phyloP scores from a whole-genome alignment of 768 basidiomycete species.

The Amanita rubescens region DNA sequence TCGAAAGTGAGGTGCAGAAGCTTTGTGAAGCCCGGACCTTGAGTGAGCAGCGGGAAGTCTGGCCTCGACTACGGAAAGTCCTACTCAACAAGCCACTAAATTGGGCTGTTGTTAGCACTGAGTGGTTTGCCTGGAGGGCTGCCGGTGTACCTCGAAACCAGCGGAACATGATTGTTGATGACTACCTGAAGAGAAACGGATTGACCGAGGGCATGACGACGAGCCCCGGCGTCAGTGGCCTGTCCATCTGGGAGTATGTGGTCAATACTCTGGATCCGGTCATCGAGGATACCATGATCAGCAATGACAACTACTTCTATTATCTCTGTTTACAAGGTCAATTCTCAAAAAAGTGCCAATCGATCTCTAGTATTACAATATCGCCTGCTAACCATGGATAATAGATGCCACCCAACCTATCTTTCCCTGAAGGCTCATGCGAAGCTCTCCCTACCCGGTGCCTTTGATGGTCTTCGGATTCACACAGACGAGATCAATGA shows the following conservation, averaged over 20 bases:
- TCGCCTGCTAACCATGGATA: neutral
- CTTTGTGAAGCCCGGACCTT: slow-evolving; percentile 49
- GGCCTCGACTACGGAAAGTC: slow-evolving; percentile 55
- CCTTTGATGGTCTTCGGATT: slow-evolving; percentile 50
- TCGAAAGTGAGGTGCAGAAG: slow-evolving; percentile 53
- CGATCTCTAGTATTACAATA: neutral
- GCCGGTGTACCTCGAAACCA: slow-evolving; percentile 71
- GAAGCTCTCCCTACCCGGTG: slow-evolving; percentile 36
- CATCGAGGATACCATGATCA: slow-evolving; percentile 40
- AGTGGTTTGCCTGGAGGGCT: slow-evolving; percentile 68
- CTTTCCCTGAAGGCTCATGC: slow-evolving; percentile 21
- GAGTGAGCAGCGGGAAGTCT: slow-evolving; percentile 54
- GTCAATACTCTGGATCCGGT: slow-evolving; percentile 46
- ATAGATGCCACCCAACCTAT: neutral
- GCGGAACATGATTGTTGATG: slow-evolving; percentile 49
- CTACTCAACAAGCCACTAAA: slow-evolving; percentile 48
- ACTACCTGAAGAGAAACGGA: slow-evolving; percentile 21
- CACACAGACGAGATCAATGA: slow-evolving; percentile 69
- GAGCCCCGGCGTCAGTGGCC: neutral
- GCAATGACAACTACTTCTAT: slow-evolving; percentile 63
- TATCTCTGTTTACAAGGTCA: slow-evolving; percentile 29
- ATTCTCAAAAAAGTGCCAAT: slow-evolving; percentile 9
- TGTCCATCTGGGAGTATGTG: slow-evolving; percentile 39
- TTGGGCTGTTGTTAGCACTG: slow-evolving; percentile 45
- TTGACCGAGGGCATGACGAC: neutral